Conservation (phyloP, 768 basidiomycete genomes). For the Favolaschia claudopus region DNA sequence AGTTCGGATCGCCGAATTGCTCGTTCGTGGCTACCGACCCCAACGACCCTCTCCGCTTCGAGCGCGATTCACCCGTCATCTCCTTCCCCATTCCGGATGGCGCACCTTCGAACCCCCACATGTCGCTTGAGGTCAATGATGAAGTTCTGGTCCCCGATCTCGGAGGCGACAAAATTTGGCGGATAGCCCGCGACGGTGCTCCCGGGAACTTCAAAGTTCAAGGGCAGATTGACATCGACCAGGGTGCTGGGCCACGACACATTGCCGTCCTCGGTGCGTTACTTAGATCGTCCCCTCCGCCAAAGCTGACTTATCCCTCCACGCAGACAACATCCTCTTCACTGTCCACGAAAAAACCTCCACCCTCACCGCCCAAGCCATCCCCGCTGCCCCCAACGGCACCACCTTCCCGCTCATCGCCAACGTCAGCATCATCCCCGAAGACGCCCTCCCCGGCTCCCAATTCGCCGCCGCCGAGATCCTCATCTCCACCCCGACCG, state of each 20-base stretch:
- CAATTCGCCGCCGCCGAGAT: slow-evolving; percentile 61
- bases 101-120: slow-evolving; percentile 63
- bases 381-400: slow-evolving; percentile 57
- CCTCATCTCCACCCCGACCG: slow-evolving; percentile 52
- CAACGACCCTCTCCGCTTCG: slow-evolving; percentile 45
- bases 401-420: slow-evolving; percentile 53
- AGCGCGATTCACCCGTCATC: slow-evolving; percentile 46
- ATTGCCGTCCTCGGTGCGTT: slow-evolving; percentile 48
- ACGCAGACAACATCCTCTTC: slow-evolving; percentile 56
- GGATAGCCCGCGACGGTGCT: slow-evolving; percentile 52
- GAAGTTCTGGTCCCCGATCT: slow-evolving; percentile 71
- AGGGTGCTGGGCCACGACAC: slow-evolving; percentile 69
- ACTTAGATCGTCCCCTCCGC: slow-evolving; percentile 58
- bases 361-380: slow-evolving; percentile 57
- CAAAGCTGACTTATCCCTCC: slow-evolving; percentile 66
- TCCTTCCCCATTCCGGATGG: slow-evolving; percentile 55
- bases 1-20: slow-evolving; percentile 49
- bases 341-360: slow-evolving; percentile 60
- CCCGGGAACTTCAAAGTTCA: slow-evolving; percentile 59
- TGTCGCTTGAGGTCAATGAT: slow-evolving; percentile 57
- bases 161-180: slow-evolving; percentile 71
- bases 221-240: slow-evolving; percentile 59
- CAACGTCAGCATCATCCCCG: slow-evolving; percentile 52
- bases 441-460: slow-evolving; percentile 46
- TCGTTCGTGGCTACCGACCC: slow-evolving; percentile 47